A percentile compares a stretch with the other conserved stretches of the same genome.
These are phyloP conservation scores for Boechera stricta DNA, from an alignment of 345 rosid genomes.

Conservation along the genomic window DNA sequence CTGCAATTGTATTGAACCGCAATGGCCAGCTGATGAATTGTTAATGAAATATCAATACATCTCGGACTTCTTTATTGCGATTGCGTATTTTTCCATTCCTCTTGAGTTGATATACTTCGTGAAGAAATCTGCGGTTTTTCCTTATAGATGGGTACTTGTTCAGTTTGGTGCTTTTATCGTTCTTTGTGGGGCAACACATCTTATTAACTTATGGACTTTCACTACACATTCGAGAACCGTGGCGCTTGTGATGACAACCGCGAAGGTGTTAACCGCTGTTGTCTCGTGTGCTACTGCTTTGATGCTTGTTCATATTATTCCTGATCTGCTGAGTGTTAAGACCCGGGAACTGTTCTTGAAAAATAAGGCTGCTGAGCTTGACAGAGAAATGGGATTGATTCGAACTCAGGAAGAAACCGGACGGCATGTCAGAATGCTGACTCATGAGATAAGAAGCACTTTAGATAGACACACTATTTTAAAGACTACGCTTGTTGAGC, in stretches of 20 bases:
- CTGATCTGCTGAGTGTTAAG: conserved; percentile 89
- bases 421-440: conserved; percentile 95
- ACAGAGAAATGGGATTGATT: conserved; percentile 96
- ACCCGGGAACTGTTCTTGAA: conserved; percentile 89
- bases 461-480: conserved; percentile 91
- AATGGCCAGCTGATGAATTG: conserved; percentile 91
- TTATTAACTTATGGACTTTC: conserved; percentile 96
- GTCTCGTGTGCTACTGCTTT: conserved; percentile 95
- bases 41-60: conserved; percentile 97
- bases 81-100: conserved; percentile 98
- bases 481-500: conserved; percentile 91
- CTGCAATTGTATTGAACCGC: conserved; percentile 95
- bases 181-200: conserved; percentile 97
- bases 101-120: conserved; percentile 94
- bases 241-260: conserved; percentile 79
- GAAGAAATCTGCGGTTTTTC: conserved; percentile 91
- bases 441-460: conserved; percentile 97
- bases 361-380: conserved; percentile 96
- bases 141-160: conserved; percentile 98
- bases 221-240: conserved; percentile 71
- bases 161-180: conserved; percentile 99
- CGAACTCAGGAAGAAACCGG: conserved; percentile 98
- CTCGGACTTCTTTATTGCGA: conserved; percentile 96
- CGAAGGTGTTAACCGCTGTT: conserved; percentile 81
- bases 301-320: conserved; percentile 98